Evolutionary conservation across 148 eudicot species (phyloP), one percentile per base, ranked within the genome.

Genomic region (Silene latifolia): DNA sequence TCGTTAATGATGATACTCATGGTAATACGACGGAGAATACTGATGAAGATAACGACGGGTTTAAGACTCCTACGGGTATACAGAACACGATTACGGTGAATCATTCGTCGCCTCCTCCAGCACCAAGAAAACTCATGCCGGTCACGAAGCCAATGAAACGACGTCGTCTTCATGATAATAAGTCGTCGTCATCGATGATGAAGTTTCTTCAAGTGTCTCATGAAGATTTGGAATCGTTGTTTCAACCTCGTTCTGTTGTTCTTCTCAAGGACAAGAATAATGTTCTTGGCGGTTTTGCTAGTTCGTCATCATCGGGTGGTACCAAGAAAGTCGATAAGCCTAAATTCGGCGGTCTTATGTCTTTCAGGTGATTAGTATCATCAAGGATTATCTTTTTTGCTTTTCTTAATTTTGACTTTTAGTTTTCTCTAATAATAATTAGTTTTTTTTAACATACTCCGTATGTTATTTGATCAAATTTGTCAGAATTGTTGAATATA

Each of bases 291-390:
- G n/a, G 9, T 65, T 13, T 15, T 35, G 21, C 4, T 35, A 21
- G 18, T 65, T 32, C 7, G 23, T 3, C 67, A 5, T 63, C 67
- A 7, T 12, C 18, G 0, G 39, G 7, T 63, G 39, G 27, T 65
- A 67, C 4, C 3, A 53, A 51, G 8, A 70, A 23, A 12, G 17
- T 54, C 21, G 53, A 12, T 2, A 70, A 51, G 73, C 7, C 18
- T 47, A 46, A 53, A 17, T 53, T 70, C 0, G 11, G 39, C 42
- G 24, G 62, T 11, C 13, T 70, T 1, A 51, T 51, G 61, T 51
- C 73, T 70, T 70, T 70, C 53, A 70, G 73, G 60, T 70, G 60
- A 70, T 15, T 48, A 11, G 6, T 13, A 65, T 61, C 23, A 61
- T 32, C 42, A 13, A 63, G 5, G 4, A 65, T 65, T 35, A 17